Percentiles rank a stretch among this genome's conserved stretches.
phyloP scores from a whole-genome alignment of 2,329 filamentous ascomycete genomes.

The Calonectria honghensis region DNA sequence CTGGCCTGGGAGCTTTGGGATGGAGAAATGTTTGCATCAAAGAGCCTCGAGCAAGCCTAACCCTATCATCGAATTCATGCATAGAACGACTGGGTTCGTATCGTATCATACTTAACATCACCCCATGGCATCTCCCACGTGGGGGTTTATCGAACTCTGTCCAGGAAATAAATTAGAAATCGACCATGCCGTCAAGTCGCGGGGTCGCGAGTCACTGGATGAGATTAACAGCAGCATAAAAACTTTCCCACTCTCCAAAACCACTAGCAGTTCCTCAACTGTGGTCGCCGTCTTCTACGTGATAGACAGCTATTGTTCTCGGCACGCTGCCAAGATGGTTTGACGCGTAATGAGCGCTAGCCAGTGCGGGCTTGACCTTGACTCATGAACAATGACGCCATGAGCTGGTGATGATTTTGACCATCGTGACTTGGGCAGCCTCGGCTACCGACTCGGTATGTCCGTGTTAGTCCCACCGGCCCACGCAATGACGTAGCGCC shows the following conservation, averaged over 20 bases:
- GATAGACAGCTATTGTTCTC: not conserved
- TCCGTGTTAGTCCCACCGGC: not conserved
- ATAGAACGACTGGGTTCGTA: no score
- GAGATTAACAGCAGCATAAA: not conserved
- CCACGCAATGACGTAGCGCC: not conserved
- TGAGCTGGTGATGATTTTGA: not conserved
- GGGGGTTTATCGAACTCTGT: not conserved
- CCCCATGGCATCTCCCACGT: not conserved
- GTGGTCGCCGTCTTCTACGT: no score
- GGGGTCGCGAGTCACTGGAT: not conserved
- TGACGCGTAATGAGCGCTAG: not conserved
- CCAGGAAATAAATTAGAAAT: no score
- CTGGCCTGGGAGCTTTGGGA: no score
- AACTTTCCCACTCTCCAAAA: not conserved
- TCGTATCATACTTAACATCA: no score
- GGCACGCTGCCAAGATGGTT: not conserved
- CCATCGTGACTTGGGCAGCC: not conserved
- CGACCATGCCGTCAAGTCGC: no score
- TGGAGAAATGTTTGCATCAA: no score
- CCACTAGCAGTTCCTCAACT: no score
- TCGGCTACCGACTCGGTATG: not conserved
- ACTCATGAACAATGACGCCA: constrained; percentile 3
- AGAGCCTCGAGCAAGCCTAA: no score
- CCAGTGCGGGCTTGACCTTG: not conserved
- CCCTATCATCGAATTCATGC: no score